Evolutionary conservation across 2,329 filamentous ascomycete genomes (phyloP).

Genomic region (Sphaerulina vaccinii): DNA sequence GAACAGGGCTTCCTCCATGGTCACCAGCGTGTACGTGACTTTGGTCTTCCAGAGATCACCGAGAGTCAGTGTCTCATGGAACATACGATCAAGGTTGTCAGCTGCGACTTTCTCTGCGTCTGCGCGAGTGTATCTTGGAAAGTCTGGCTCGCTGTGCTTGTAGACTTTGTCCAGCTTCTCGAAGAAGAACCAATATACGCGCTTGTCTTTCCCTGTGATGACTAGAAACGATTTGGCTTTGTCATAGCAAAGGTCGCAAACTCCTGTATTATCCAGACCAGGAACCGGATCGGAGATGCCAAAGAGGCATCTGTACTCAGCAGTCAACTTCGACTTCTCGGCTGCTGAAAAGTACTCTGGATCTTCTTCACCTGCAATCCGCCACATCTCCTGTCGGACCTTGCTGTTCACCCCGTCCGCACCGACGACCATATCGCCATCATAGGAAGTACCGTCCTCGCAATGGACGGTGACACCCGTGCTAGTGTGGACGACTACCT

Average conservation of each 20-base stretch:
- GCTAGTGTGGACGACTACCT: constrained; percentile 11
- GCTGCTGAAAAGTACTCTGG: constrained; percentile 19
- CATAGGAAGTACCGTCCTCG: constrained; percentile 17
- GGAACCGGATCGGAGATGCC: constrained; percentile 39
- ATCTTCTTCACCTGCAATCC: constrained; percentile 18
- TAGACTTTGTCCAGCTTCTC: constrained; percentile 33
- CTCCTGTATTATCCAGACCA: constrained; percentile 19
- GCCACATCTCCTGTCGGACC: constrained; percentile 31
- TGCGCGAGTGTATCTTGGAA: constrained; percentile 37
- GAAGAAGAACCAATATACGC: constrained; percentile 43
- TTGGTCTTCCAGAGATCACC: constrained; percentile 35
- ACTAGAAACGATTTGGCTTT: constrained; percentile 33
- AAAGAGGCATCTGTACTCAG: constrained; percentile 40
- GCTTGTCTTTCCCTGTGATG: constrained; percentile 33
- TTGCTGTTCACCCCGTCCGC: constrained; percentile 33
- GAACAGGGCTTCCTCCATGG: constrained; percentile 29
- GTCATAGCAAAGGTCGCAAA: constrained; percentile 26
- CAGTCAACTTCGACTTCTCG: constrained; percentile 24
- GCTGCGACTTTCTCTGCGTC: constrained; percentile 36
- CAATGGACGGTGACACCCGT: constrained; percentile 17
- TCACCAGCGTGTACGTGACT: constrained; percentile 33
- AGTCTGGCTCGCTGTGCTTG: constrained; percentile 33
- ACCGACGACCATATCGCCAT: constrained; percentile 30
- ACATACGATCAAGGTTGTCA: constrained; percentile 24
- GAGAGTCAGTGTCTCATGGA: constrained; percentile 34